A percentile compares a stretch with the other conserved stretches of the same genome.
Conservation (phyloP, 2,329 filamentous ascomycete genomes). For the Botrytis fabae region DNA sequence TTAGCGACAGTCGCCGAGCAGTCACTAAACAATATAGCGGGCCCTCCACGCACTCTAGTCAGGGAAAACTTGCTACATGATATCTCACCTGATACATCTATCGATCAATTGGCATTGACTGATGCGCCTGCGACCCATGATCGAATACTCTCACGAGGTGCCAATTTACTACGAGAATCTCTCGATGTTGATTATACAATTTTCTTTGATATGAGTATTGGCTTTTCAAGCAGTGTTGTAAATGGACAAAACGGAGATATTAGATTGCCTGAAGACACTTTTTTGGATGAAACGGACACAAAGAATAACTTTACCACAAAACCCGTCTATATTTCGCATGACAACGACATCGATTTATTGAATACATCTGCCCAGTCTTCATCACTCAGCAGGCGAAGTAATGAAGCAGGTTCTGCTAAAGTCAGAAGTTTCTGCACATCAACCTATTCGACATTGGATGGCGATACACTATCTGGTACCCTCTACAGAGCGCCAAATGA, state of each 20-base stretch:
- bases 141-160: conserved; percentile 21
- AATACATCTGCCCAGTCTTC: background rate
- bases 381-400: conserved; percentile 8
- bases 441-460: conserved; percentile 1
- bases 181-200: conserved; percentile 28
- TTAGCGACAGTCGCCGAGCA: conserved; percentile 10
- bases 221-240: conserved; percentile 12
- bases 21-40: conserved; percentile 16
- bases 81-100: background rate
- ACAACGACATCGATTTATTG: background rate
- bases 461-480: background rate
- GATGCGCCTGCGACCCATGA: conserved; percentile 16
- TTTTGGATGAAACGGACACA: background rate
- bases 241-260: background rate
- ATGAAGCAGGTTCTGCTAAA: conserved; percentile 15
- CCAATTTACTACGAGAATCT: conserved; percentile 28
- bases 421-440: conserved; percentile 17
- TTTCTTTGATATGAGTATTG: conserved; percentile 26
- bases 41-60: background rate
- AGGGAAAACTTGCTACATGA: conserved; percentile 1
- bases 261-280: background rate
- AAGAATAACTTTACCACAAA: background rate
- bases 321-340: background rate
- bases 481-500: conserved; percentile 11
- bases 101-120: background rate